Evolutionary conservation across 2,329 filamentous ascomycete species (phyloP).

Genomic region (Delphinella strobiligena): DNA sequence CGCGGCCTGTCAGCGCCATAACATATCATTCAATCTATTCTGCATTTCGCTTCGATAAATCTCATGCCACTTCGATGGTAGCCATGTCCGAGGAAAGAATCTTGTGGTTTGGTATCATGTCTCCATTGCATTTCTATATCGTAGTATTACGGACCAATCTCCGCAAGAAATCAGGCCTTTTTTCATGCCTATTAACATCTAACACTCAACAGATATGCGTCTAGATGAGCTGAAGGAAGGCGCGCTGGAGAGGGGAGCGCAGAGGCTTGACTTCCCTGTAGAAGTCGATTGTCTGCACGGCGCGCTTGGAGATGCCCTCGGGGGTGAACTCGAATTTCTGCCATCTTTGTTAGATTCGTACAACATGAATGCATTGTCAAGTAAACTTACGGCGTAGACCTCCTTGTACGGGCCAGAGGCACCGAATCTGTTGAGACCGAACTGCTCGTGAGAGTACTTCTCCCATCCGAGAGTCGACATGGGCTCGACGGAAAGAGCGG

Average conservation of each 20-base stretch:
- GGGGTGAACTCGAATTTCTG: conserved; percentile 99
- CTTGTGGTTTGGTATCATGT: background rate
- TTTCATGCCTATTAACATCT: conserved; percentile 1
- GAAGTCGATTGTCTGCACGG: conserved; percentile 83
- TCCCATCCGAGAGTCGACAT: conserved; percentile 98
- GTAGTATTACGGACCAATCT: no score
- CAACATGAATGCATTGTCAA: no score
- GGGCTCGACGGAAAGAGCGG: conserved; percentile 85
- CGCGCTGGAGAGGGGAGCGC: conserved; percentile 90
- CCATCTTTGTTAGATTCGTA: no score
- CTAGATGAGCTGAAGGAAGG: conserved; percentile 95
- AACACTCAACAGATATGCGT: conserved; percentile 3
- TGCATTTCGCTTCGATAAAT: background rate
- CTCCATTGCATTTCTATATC: background rate
- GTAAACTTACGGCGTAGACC: no score
- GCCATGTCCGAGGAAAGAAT: background rate
- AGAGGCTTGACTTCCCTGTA: conserved; percentile 86
- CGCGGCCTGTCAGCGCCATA: no score
- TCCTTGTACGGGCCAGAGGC: conserved; percentile 95
- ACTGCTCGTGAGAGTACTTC: conserved; percentile 98
- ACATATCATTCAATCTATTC: no score
- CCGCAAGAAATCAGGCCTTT: background rate
- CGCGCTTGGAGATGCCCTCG: conserved; percentile 92
- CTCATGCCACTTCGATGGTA: background rate
- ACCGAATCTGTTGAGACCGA: conserved; percentile 97